Percentiles rank a stretch among this genome's conserved stretches.
These are phyloP conservation scores for Diutina neorugosa DNA, from an alignment of 1,139 yeast genomes.

Conservation along the genomic window DNA sequence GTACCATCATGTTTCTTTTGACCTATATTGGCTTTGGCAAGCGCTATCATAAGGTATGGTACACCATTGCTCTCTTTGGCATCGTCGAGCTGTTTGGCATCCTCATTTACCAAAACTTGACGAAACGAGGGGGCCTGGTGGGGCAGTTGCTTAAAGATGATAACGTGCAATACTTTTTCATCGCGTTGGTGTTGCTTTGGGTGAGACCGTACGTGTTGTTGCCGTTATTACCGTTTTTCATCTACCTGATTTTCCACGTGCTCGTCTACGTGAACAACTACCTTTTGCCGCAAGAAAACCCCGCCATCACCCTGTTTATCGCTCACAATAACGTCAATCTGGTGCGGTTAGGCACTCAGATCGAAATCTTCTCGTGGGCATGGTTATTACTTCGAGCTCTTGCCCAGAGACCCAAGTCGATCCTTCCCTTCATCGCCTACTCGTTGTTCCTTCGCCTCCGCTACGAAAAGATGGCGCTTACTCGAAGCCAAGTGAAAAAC, in stretches of 20 bases:
- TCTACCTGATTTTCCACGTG: constrained; percentile 65
- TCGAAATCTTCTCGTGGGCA: constrained; percentile 49
- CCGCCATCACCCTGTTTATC: constrained; percentile 44
- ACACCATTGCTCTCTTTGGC: constrained; percentile 50
- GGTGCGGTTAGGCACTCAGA: constrained; percentile 56
- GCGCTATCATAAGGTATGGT: constrained; percentile 30
- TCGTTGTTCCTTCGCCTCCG: constrained; percentile 62
- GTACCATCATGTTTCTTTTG: constrained; percentile 41
- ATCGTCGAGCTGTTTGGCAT: constrained; percentile 68
- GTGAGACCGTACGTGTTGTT: constrained; percentile 40
- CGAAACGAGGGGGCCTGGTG: constrained; percentile 17
- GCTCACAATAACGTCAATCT: constrained; percentile 56
- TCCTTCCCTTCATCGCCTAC: constrained; percentile 48
- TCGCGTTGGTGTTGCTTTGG: constrained; percentile 47
- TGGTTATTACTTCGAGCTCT: constrained; percentile 43
- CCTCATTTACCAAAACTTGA: constrained; percentile 46
- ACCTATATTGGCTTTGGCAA: constrained; percentile 20
- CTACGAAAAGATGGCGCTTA: constrained; percentile 64
- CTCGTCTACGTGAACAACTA: constrained; percentile 53
- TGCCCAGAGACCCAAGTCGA: constrained; percentile 52
- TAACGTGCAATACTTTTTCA: constrained; percentile 51
- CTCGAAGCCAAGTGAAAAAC: constrained; percentile 48
- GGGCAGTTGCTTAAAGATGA: constrained; percentile 38
- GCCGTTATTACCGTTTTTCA: constrained; percentile 51
- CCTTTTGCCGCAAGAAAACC: constrained; percentile 54